Base-by-base conservation (phyloP, 148 eudicot genomes). In the Cornus florida region DNA sequence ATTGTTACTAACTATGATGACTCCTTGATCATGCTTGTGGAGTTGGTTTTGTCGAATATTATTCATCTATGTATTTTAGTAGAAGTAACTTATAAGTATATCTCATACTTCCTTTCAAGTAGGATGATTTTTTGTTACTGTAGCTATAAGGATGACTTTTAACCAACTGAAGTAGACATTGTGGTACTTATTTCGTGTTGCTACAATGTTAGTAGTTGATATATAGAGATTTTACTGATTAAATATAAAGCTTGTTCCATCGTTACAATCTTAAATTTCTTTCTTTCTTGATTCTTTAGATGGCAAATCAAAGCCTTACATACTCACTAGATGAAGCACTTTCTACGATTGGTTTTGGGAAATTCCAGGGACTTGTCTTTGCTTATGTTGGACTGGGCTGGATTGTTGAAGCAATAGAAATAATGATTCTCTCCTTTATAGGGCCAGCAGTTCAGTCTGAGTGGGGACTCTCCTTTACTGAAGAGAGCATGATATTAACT, bases 311-410 rank as follows among this genome's bases (percentile, higher is more conserved):
- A 32, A 70, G 50, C 33, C 11, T 2, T 71, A 67, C 19, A 32
- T 86, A 70, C 78, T 78, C 82, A 19, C 43, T 59, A 56, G 86
- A 83, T 46, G 82, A 83, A 66, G 86, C 84, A 23, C 72, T 86
- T 71, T 86, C 84, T 6, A 14, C 80, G 22, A 32, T 85, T 7
- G 87, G 84, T 41, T 87, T 85, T 70, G 87, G 90, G 59, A 84
- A 56, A 12, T 85, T 77, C 76, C 90, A 84, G 75, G 72, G 70
- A 20, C 32, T 87, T 46, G 84, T 81, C 7, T 70, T 87, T 9
- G 74, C 75, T 65, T 84, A 82, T 81, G 87, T 87, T 32, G 90
- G 90, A 43, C 65, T 78, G 12, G 90, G 90, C 50, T 87, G 87
- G 90, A 33, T 83, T 75, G 79, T 87, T 23, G 87, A 84, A 6